Evolutionary conservation across 1,139 yeast genomes (phyloP).

Genomic region (Saccharomyces hybrid): DNA sequence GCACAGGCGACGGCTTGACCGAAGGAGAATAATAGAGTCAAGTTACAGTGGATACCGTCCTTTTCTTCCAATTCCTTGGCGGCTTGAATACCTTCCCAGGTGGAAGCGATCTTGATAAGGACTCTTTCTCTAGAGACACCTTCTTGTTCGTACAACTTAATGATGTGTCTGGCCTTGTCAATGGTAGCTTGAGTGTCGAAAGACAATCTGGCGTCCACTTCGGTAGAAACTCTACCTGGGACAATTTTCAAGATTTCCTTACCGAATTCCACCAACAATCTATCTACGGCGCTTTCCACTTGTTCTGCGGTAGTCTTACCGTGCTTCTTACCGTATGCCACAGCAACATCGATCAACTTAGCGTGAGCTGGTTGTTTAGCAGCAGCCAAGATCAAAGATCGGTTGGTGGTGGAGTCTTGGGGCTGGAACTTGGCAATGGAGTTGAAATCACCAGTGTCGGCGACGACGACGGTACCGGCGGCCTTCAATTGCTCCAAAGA

Average conservation of each 20-base stretch:
- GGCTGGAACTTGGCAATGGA: conserved; percentile 96
- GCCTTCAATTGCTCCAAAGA: conserved; percentile 80
- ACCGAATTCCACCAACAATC: conserved; percentile 93
- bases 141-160: conserved; percentile 69
- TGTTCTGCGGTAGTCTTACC: conserved; percentile 54
- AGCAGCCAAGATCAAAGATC: conserved; percentile 94
- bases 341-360: conserved; percentile 81
- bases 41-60: conserved; percentile 88
- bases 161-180: conserved; percentile 83
- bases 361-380: conserved; percentile 86
- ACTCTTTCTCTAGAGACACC: conserved; percentile 87
- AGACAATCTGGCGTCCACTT: no score
- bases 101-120: conserved; percentile 92
- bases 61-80: conserved; percentile 90
- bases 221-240: no score
- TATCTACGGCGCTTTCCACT: conserved; percentile 75
- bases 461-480: conserved; percentile 90
- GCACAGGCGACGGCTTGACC: conserved; percentile 99
- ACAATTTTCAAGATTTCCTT: conserved; percentile 33
- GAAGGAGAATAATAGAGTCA: conserved; percentile 90
- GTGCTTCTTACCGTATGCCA: conserved; percentile 65
- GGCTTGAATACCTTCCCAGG: conserved; percentile 99
- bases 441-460: conserved; percentile 98
- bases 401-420: conserved; percentile 99
- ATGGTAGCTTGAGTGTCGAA: conserved; percentile 59